Base-by-base conservation (phyloP, 129 eudicot genomes). In the Tagetes patula region DNA sequence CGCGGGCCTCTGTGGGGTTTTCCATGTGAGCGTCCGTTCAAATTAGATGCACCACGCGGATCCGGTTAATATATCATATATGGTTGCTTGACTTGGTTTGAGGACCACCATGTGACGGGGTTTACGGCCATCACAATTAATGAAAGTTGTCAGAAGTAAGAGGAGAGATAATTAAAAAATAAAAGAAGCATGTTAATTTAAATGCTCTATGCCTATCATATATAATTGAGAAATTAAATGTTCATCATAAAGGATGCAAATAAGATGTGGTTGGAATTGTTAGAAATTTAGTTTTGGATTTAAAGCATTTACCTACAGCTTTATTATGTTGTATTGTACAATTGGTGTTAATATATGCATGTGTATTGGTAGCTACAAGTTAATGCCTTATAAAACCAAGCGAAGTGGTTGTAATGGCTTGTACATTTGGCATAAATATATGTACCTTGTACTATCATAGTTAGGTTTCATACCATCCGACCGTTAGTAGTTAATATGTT, bases 211-310 rank as follows among this genome's bases (percentile, higher is more conserved):
- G 72, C 45, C 73, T 37, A 76, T 72, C 37, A 60, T 49, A 69
- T 41, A 73, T 78, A 67, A 77, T 59, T 61, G 77, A 67, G 27
- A 20, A 69, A 83, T 53, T 71, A 31, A 84, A 74, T 38, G 73
- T 65, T 75, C 0, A 56, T 75, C 73, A 67, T 67, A 38, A 67
- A 80, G 58, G 67, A 52, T 66, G 60, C 4, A 67, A 37, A 66
- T 54, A 47, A 59, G 48, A 49, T 82, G 83, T 89, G 75, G 92
- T 81, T 84, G 88, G 83, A 86, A 83, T 86, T 72, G 81, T 76
- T 83, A 77, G 80, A 69, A 82, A 85, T 77, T 81, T 79, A 66
- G 71, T 81, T 82, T 75, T 48, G 13, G 80, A 84, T 85, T 85
- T 89, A 85, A 87, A 83, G 75, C 82, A 78, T 75, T 78, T 75